phyloP scores from a whole-genome alignment of 2,329 filamentous ascomycete genomes.

The Trichoderma breve region DNA sequence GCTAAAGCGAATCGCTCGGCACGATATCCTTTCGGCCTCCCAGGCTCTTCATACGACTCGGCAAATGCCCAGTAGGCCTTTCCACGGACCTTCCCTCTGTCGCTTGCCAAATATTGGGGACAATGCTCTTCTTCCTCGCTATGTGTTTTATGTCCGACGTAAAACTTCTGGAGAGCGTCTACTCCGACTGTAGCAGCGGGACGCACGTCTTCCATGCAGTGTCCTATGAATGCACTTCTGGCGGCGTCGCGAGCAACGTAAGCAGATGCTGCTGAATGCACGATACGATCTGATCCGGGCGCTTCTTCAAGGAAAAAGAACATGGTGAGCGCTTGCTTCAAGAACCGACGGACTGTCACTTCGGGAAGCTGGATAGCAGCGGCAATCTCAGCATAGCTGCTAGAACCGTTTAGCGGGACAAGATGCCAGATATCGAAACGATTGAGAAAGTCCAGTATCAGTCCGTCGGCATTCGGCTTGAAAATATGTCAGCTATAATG shows the following conservation, averaged over 20 bases:
- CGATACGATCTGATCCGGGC: background rate
- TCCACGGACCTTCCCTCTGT: background rate
- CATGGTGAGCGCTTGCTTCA: background rate
- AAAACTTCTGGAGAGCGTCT: background rate
- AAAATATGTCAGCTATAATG: background rate
- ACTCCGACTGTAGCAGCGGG: background rate
- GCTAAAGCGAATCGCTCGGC: background rate
- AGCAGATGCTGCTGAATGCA: background rate
- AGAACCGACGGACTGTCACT: background rate
- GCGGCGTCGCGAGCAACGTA: background rate
- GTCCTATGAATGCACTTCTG: background rate
- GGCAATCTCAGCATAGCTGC: background rate
- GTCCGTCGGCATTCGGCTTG: background rate
- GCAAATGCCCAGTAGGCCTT: background rate
- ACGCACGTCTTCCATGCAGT: background rate
- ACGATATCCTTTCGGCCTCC: background rate
- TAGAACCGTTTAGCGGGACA: background rate
- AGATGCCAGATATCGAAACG: background rate
- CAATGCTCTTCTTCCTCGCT: background rate
- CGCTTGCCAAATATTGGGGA: background rate
- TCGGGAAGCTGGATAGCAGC: background rate
- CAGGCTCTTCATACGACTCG: background rate
- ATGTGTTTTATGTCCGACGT: background rate
- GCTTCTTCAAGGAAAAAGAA: background rate
- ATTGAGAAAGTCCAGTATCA: background rate